Evolutionary conservation across 441 rosid genomes (phyloP).

Genomic region (Euphorbia schlechtendalii): DNA sequence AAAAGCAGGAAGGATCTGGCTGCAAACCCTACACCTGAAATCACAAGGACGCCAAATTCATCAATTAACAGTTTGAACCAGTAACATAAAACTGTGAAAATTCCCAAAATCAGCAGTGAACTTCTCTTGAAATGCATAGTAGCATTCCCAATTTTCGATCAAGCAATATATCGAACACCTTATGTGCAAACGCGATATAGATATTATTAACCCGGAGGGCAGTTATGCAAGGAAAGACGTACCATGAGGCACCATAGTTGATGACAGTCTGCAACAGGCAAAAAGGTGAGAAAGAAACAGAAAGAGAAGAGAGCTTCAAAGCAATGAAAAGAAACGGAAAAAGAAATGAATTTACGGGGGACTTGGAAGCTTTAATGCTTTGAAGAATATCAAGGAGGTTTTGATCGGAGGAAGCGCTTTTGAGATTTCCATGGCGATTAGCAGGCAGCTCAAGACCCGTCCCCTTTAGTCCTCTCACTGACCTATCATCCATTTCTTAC

Average conservation of each 20-base stretch:
- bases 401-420: constrained; percentile 46
- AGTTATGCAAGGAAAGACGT: constrained; percentile 5
- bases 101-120: not conserved
- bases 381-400: constrained; percentile 36
- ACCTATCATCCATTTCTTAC: constrained; percentile 25
- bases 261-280: constrained; percentile 51
- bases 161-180: constrained; percentile 45
- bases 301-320: not conserved
- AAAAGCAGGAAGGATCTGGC: constrained; percentile 77
- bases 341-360: constrained; percentile 27
- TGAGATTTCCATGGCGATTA: constrained; percentile 50
- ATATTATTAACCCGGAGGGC: not conserved
- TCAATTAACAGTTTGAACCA: not conserved
- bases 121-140: not conserved
- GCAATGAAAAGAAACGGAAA: not conserved
- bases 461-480: constrained; percentile 31
- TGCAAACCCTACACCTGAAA: constrained; percentile 81
- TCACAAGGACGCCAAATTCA: not conserved
- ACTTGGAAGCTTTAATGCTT: constrained; percentile 44
- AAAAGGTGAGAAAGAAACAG: not conserved
- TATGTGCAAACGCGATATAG: constrained; percentile 14
- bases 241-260: constrained; percentile 85
- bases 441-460: constrained; percentile 29
- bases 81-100: not conserved
- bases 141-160: constrained; percentile 10